phyloP scores from a whole-genome alignment of 2,329 filamentous ascomycete genomes.

The Exophiala alcalophila region DNA sequence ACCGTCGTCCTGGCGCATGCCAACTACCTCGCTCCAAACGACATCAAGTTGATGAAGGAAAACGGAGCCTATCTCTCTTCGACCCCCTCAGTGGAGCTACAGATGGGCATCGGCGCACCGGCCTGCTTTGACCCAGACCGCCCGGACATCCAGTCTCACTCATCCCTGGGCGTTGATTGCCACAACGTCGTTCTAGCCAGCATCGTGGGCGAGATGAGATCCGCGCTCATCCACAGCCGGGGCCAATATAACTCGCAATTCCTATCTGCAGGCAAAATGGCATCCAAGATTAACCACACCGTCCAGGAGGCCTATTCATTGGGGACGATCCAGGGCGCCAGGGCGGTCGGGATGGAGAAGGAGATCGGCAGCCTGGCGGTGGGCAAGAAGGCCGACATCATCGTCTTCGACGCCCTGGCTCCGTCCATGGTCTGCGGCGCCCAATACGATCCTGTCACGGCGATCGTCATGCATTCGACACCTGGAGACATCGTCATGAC shows the following conservation, averaged over 20 bases:
- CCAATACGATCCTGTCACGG: conserved; percentile 42
- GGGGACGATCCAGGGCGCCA: conserved; percentile 46
- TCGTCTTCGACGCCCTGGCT: conserved; percentile 45
- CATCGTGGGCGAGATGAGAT: conserved; percentile 32
- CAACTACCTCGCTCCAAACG: conserved; percentile 29
- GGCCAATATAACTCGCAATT: conserved; percentile 33
- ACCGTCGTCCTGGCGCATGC: conserved; percentile 45
- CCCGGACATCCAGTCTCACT: conserved; percentile 20
- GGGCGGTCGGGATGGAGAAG: conserved; percentile 42
- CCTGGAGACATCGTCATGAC: conserved; percentile 43
- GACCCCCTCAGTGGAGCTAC: conserved; percentile 51
- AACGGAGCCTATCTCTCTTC: conserved; percentile 36
- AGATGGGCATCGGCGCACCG: conserved; percentile 44
- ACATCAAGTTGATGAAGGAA: conserved; percentile 26
- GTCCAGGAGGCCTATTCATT: conserved; percentile 49
- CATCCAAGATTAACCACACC: conserved; percentile 32
- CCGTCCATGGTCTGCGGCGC: conserved; percentile 43
- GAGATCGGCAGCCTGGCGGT: conserved; percentile 46
- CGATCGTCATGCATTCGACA: conserved; percentile 43
- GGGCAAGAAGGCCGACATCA: conserved; percentile 48
- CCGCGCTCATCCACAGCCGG: conserved; percentile 32
- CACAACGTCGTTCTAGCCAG: conserved; percentile 33
- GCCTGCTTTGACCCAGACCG: conserved; percentile 33
- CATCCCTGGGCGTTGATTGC: conserved; percentile 34
- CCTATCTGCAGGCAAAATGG: conserved; percentile 28